Evolutionary conservation across 306 rosid genomes (phyloP).

Genomic region (Glycine latifolia): DNA sequence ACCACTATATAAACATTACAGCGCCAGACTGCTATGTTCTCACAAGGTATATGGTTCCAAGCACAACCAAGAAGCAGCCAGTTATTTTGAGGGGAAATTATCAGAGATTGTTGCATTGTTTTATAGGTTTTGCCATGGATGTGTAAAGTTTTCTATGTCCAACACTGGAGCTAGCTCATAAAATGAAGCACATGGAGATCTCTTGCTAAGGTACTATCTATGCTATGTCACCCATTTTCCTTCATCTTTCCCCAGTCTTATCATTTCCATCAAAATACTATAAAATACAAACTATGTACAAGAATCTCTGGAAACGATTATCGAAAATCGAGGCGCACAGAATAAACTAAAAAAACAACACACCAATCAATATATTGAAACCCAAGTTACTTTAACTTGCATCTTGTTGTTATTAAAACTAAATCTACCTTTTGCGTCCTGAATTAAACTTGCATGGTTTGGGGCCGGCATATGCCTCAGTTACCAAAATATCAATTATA

Average conservation of each 20-base stretch:
- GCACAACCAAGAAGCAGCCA: constrained; percentile 62
- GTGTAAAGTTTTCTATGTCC: constrained; percentile 47
- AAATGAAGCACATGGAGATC: constrained; percentile 39
- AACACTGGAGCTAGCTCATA: constrained; percentile 40
- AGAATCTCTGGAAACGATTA: constrained; percentile 1
- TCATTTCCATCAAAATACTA: too few relatives aligned
- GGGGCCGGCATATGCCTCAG: neutral
- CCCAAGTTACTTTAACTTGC: neutral
- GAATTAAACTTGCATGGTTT: neutral
- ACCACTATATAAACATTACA: constrained; percentile 88
- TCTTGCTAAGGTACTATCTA: constrained; percentile 34
- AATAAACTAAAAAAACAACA: neutral
- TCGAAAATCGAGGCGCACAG: neutral
- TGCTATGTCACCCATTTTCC: constrained; percentile 16
- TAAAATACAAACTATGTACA: constrained; percentile 4
- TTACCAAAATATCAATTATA: too few relatives aligned
- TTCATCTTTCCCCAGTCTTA: neutral
- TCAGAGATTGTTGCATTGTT: constrained; percentile 50
- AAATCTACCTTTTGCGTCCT: neutral
- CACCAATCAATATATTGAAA: neutral
- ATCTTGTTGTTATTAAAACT: constrained; percentile 1
- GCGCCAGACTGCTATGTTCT: constrained; percentile 95
- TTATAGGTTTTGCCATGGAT: constrained; percentile 55
- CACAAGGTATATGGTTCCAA: constrained; percentile 62
- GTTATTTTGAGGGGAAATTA: constrained; percentile 48